Conservation (phyloP, 2,329 filamentous ascomycete species). For the Blumeria hordei region DNA sequence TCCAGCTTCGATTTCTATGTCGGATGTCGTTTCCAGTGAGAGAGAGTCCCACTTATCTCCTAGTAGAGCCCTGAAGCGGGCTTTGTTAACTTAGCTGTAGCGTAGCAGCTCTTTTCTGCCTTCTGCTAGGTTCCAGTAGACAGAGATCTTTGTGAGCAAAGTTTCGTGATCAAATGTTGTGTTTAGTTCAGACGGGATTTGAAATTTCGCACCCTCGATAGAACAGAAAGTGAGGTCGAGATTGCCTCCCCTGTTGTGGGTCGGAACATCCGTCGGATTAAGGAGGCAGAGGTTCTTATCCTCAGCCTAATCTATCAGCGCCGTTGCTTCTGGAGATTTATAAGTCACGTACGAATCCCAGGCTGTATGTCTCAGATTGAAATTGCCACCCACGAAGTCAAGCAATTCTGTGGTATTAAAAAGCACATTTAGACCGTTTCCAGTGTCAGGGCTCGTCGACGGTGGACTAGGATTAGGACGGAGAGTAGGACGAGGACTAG, state of each 20-base stretch:
- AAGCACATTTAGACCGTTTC: neutral
- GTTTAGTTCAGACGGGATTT: neutral
- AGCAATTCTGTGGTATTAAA: neutral
- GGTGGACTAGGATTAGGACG: no score
- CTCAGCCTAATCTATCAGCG: neutral
- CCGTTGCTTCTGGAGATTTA: neutral
- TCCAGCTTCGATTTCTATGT: neutral
- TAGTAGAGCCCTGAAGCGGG: no score
- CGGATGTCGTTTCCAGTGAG: neutral
- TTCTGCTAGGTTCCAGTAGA: no score
- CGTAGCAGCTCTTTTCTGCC: no score
- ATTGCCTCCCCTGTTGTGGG: neutral
- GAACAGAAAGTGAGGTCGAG: neutral
- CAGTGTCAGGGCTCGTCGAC: neutral
- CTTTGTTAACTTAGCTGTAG: no score
- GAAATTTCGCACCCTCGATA: neutral
- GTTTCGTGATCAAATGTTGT: neutral
- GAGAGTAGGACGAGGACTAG: no score
- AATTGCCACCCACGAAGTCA: neutral
- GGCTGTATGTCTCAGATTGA: neutral
- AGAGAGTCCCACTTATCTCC: no score
- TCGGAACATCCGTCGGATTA: neutral
- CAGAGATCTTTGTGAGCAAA: neutral
- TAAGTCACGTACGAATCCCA: neutral
- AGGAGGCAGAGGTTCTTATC: neutral